Evolutionary conservation across 208 protist genomes (phyloP), one percentile per base, ranked within the genome.

Genomic region (Tritrichomonas musculus): DNA sequence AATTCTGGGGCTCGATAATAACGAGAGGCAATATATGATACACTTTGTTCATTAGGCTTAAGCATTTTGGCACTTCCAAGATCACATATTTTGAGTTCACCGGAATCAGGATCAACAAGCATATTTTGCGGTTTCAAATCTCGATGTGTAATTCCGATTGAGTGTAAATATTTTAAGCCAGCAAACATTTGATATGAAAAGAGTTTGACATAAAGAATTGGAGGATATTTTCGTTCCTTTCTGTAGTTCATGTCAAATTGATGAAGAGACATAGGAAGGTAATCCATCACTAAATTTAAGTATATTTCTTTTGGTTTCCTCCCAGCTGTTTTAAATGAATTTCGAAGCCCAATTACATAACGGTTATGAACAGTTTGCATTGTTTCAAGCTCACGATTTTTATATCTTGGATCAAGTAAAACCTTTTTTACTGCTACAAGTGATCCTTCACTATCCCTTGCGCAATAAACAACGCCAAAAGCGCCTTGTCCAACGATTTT

Each of bases 271-370:
- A 98, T 96, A 1, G 99, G 99, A 0, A 99, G 95, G 96, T 98
- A 99, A 92, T 99, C 98, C 95, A 99, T 97, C 22, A 99, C 98
- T 30, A 99, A 95, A 96, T 99, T 98, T 8, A 99, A 96, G 94
- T 99, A 99, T 25, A 98, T 93, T 92, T 99, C 98, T 41, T 98
- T 88, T 53, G 41, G 41, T 20, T 88, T 88, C 14, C 47, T 49
- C 11, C 77, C 41, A 5, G 77, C 17, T 39, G 77, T 88, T 60
- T 88, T 88, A 30, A 88, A 88, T 0, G 17, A 14, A 11, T 13
- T 33, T 33, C 47, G 20, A 14, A 88, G 47, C 4, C 41, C 14
- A 88, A 88, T 57, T n/a, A 25, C 33, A 39, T 88, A 60, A 14
- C 47, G n/a, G n/a, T 88, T 53, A 36, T 88, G 44, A 33, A 88